Base-by-base conservation (phyloP, 331 rosid species). In the Rhamnella rubrinervis region DNA sequence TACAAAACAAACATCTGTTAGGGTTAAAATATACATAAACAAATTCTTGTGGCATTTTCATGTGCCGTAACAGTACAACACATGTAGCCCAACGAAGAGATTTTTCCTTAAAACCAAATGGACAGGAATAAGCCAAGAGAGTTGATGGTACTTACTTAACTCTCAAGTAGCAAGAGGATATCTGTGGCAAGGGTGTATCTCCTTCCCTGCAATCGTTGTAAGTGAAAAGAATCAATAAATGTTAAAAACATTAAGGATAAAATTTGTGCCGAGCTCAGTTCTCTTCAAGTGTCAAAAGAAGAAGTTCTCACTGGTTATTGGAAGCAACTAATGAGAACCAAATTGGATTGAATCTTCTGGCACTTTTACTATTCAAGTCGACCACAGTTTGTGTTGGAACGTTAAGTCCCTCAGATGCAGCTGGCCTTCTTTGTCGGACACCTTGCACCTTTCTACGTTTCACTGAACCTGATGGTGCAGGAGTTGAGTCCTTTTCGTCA, bases 251-350 rank as follows among this genome's bases (percentile, higher is more conserved):
- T 37, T 17, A 64, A 63, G 0, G 26, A 28, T 17, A 65, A 66
- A 39, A 56, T 62, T 64, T 40, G 23, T 44, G 46, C 55, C 49
- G 69, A 59, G 49, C 70, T 74, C 21, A 67, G 60, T 39, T 44
- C 23, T 65, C 16, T 19, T 20, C 65, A 56, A 35, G 63, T 23
- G 63, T 58, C 40, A 50, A 25, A 61, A 70, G 47, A 70, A 61
- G 4, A 44, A 57, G 67, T 65, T 63, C 89, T 40, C 69, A 90
- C 96, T 60, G 80, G 19, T 82, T 70, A 70, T 67, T 39, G 40
- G 89, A 80, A 82, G 96, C 83, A 67, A 85, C 66, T 58, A 90
- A 80, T 3, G 89, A 73, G 82, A 90, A 85, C 96, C 93, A 90
- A 26, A 76, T 38, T 38, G 86, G 80, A 41, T 50, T 26, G 16